A percentile compares a stretch with the other conserved stretches of the same genome.
phyloP scores from a whole-genome alignment of 2,329 filamentous ascomycete species.

The Didymella keratinophila region DNA sequence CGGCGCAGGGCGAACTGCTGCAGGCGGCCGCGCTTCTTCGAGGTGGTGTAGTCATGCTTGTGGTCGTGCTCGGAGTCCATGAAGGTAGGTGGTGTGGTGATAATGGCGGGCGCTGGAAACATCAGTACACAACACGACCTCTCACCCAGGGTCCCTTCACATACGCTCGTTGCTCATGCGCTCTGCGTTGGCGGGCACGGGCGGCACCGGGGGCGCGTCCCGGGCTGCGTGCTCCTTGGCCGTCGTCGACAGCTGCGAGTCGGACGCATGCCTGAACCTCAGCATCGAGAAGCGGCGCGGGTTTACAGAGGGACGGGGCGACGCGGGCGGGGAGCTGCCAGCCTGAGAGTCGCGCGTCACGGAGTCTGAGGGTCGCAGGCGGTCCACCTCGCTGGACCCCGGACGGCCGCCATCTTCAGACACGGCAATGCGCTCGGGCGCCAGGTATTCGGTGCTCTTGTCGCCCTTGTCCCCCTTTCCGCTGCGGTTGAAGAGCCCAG shows the following conservation, averaged over 20 bases:
- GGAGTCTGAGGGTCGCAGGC: not conserved
- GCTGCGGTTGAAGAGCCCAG: constrained; percentile 47
- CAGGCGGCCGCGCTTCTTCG: constrained; percentile 43
- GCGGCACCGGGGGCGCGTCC: constrained; percentile 51
- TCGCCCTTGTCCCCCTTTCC: constrained; percentile 39
- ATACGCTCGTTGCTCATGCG: constrained; percentile 8
- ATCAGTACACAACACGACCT: constrained; percentile 31
- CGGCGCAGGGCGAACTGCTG: constrained; percentile 47
- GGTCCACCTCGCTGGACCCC: constrained; percentile 31
- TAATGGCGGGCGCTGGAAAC: constrained; percentile 69
- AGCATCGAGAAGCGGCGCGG: constrained; percentile 71
- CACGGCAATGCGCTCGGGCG: constrained; percentile 35
- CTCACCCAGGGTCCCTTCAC: not conserved
- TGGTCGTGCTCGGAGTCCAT: constrained; percentile 32
- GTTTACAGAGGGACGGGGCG: constrained; percentile 45
- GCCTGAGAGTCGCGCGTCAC: not conserved
- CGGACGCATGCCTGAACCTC: constrained; percentile 89
- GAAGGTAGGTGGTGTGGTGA: constrained; percentile 88
- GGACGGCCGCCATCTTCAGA: constrained; percentile 49
- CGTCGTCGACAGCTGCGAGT: constrained; percentile 82
- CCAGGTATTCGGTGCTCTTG: constrained; percentile 30
- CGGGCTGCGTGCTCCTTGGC: constrained; percentile 71
- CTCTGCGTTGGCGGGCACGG: constrained; percentile 37
- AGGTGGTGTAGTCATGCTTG: constrained; percentile 11
- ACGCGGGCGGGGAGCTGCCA: constrained; percentile 20